Evolutionary conservation across 2,329 filamentous ascomycete species (phyloP).

Genomic region (Aspergillus tamarii): DNA sequence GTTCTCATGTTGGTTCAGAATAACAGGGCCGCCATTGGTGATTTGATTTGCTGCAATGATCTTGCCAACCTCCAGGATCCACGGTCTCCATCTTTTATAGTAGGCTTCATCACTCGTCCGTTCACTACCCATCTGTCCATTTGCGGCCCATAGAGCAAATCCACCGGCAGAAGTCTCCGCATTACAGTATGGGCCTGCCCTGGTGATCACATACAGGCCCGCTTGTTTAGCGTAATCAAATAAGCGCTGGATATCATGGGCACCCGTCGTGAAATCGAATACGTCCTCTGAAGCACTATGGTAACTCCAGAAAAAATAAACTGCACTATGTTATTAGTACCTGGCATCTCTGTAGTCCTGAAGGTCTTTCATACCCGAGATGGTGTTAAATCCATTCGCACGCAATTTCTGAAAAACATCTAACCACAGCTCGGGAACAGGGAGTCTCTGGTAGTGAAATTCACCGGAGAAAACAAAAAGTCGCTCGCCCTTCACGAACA

Average conservation of each 20-base stretch:
- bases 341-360: background rate
- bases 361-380: slow-evolving; percentile 40
- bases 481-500: slow-evolving; percentile 54
- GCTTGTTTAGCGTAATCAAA: slow-evolving; percentile 57
- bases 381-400: slow-evolving; percentile 57
- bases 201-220: slow-evolving; percentile 55
- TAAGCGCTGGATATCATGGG: slow-evolving; percentile 55
- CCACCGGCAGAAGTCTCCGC: slow-evolving; percentile 56
- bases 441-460: slow-evolving; percentile 58
- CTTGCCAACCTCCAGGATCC: slow-evolving; percentile 49
- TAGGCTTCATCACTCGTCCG: slow-evolving; percentile 51
- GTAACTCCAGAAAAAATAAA: slow-evolving; percentile 38
- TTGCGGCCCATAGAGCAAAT: slow-evolving; percentile 50
- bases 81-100: slow-evolving; percentile 51
- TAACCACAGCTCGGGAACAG: slow-evolving; percentile 58
- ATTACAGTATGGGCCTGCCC: slow-evolving; percentile 57
- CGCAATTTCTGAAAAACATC: slow-evolving; percentile 60
- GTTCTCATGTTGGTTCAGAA: slow-evolving; percentile 58
- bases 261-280: slow-evolving; percentile 56
- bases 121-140: slow-evolving; percentile 50
- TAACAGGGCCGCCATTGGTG: slow-evolving; percentile 55
- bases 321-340: slow-evolving; percentile 7
- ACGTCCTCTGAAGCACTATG: slow-evolving; percentile 30
- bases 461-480: slow-evolving; percentile 55
- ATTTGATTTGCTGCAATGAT: slow-evolving; percentile 56